Conservation (phyloP, 371 early-diverging fungal species). For the Mortierella polycephala region DNA sequence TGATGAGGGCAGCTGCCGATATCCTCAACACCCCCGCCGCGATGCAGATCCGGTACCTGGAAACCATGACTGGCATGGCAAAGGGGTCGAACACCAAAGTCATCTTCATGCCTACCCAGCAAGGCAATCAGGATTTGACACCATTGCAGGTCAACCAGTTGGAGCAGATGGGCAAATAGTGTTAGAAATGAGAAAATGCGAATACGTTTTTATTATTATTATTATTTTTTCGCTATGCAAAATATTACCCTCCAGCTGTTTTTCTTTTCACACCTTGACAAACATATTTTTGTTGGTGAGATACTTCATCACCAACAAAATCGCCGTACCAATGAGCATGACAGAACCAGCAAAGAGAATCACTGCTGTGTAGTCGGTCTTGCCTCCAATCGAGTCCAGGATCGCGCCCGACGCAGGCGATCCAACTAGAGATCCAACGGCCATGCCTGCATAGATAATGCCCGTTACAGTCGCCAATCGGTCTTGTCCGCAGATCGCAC, state of each 20-base stretch:
- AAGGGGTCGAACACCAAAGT: constrained; percentile 72
- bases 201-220: not conserved
- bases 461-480: constrained; percentile 58
- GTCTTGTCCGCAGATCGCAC: constrained; percentile 55
- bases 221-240: not conserved
- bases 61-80: constrained; percentile 83
- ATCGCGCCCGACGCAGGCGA: constrained; percentile 71
- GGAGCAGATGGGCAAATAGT: constrained; percentile 45
- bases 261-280: constrained; percentile 18
- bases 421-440: constrained; percentile 59
- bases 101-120: constrained; percentile 71
- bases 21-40: constrained; percentile 57
- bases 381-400: constrained; percentile 47
- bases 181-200: not conserved
- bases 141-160: constrained; percentile 47
- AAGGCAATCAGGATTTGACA: constrained; percentile 20
- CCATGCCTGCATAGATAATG: constrained; percentile 56
- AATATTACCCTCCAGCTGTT: not conserved
- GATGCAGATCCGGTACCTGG: constrained; percentile 88
- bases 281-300: constrained; percentile 29
- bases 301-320: constrained; percentile 28
- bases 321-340: constrained; percentile 30
- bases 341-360: constrained; percentile 41
- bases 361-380: constrained; percentile 36
- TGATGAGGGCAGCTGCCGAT: constrained; percentile 93